phyloP scores from a whole-genome alignment of 2,329 filamentous ascomycete genomes.

The Ceratocystis albifundus region DNA sequence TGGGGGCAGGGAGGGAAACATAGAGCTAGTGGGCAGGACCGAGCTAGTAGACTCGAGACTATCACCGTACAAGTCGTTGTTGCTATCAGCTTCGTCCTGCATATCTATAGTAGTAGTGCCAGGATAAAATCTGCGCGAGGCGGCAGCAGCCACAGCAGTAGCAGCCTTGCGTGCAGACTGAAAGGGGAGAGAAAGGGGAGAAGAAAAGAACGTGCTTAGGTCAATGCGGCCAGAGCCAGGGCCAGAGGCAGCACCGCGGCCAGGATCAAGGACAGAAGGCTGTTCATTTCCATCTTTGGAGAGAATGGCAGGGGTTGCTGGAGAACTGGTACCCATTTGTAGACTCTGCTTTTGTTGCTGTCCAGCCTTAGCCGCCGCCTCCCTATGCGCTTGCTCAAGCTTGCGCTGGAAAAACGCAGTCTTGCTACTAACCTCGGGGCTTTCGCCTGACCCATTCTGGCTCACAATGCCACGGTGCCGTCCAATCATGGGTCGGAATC shows the following conservation, averaged over 20 bases:
- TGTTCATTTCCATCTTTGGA: conserved; percentile 8
- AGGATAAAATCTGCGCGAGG: conserved; percentile 16
- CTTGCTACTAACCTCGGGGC: conserved; percentile 17
- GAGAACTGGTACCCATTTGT: not conserved
- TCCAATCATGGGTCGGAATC: conserved; percentile 17
- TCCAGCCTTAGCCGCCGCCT: not conserved
- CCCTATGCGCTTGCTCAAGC: conserved; percentile 12
- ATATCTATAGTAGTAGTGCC: conserved; percentile 11
- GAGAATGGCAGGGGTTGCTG: conserved; percentile 8
- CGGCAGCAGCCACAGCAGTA: conserved; percentile 19
- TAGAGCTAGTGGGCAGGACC: conserved; percentile 31
- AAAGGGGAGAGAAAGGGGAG: conserved; percentile 35
- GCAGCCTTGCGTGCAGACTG: conserved; percentile 22
- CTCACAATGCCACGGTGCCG: conserved; percentile 13
- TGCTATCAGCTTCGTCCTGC: conserved; percentile 13
- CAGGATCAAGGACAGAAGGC: not conserved
- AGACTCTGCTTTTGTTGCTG: not conserved
- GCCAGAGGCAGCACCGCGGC: not conserved
- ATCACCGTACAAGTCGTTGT: not conserved
- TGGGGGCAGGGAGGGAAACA: conserved; percentile 32
- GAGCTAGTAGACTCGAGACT: not conserved
- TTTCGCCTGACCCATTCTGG: conserved; percentile 17
- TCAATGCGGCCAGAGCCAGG: conserved; percentile 32
- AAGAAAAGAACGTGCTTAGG: conserved; percentile 47
- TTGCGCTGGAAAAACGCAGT: conserved; percentile 21